Conservation (phyloP, 1,284 basidiomycete species). For the Fistulinella staudtii region DNA sequence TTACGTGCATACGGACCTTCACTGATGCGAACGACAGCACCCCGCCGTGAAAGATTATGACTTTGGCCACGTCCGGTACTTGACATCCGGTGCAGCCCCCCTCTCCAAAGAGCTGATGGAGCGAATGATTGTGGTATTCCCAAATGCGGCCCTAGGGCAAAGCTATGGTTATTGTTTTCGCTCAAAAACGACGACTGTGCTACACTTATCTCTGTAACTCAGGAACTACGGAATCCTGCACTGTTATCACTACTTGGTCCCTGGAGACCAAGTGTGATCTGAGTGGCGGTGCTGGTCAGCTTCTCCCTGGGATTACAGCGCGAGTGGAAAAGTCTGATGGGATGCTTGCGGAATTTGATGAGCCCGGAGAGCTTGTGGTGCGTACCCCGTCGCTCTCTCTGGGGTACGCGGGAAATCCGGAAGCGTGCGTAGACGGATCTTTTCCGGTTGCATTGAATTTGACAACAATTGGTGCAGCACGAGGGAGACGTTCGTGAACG, state of each 20-base stretch:
- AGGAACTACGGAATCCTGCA: constrained; percentile 45
- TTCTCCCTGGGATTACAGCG: constrained; percentile 51
- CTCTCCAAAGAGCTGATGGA: constrained; percentile 49
- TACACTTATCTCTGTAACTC: neutral
- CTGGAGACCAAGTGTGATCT: constrained; percentile 43
- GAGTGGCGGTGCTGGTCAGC: constrained; percentile 53
- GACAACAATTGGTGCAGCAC: constrained; percentile 35
- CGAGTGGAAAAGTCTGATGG: constrained; percentile 62
- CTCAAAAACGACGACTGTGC: neutral
- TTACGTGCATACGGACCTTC: constrained; percentile 1
- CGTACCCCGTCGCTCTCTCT: constrained; percentile 57
- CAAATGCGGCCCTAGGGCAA: constrained; percentile 44
- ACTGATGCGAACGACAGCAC: constrained; percentile 35
- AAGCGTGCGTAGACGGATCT: constrained; percentile 49
- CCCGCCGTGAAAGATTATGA: constrained; percentile 54
- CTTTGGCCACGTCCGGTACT: constrained; percentile 45
- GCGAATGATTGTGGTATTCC: constrained; percentile 45
- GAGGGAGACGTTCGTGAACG: constrained; percentile 51
- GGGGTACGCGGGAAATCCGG: constrained; percentile 53
- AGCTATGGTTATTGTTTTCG: constrained; percentile 41
- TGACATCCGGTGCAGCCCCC: constrained; percentile 60
- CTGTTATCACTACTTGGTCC: constrained; percentile 33
- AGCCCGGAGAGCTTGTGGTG: constrained; percentile 64
- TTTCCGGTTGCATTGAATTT: neutral
- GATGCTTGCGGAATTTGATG: constrained; percentile 53